Percentiles rank a stretch among this genome's conserved stretches.
phyloP scores from a whole-genome alignment of 441 rosid species.

The Melastoma candidum region DNA sequence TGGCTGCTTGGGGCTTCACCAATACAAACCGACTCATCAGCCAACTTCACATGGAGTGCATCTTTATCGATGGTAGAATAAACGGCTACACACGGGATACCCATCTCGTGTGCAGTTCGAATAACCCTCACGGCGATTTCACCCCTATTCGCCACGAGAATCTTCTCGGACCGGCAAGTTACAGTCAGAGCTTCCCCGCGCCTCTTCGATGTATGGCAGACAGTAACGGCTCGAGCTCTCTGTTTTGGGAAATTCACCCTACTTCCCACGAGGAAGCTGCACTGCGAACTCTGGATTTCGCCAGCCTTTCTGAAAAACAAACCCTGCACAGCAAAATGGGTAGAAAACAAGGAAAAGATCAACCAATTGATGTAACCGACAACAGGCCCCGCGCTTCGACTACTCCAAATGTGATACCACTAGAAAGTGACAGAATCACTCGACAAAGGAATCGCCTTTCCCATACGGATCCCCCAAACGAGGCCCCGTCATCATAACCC shows the following conservation, averaged over 20 bases:
- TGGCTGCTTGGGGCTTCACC: slow-evolving; percentile 98
- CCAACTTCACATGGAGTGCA: slow-evolving; percentile 89
- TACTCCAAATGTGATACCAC: too few relatives aligned
- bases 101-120: slow-evolving; percentile 93
- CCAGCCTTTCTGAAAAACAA: slow-evolving; percentile 32
- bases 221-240: slow-evolving; percentile 24
- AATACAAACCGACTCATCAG: slow-evolving; percentile 91
- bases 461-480: too few relatives aligned
- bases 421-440: too few relatives aligned
- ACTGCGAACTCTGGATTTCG: slow-evolving; percentile 45
- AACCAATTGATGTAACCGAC: too few relatives aligned
- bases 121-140: slow-evolving; percentile 97
- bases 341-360: neutral
- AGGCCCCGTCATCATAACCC: too few relatives aligned
- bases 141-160: slow-evolving; percentile 89
- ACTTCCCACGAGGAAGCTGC: slow-evolving; percentile 46
- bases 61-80: slow-evolving; percentile 94
- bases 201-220: slow-evolving; percentile 26
- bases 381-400: too few relatives aligned
- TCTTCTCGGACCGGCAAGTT: slow-evolving; percentile 64
- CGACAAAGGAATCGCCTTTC: too few relatives aligned
- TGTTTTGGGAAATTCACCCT: slow-evolving; percentile 47
- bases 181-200: slow-evolving; percentile 47
- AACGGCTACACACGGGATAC: slow-evolving; percentile 99
- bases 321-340: slow-evolving; percentile 31